Base-by-base conservation (phyloP, 805 yeast genomes). In the Candida broadrunensis region DNA sequence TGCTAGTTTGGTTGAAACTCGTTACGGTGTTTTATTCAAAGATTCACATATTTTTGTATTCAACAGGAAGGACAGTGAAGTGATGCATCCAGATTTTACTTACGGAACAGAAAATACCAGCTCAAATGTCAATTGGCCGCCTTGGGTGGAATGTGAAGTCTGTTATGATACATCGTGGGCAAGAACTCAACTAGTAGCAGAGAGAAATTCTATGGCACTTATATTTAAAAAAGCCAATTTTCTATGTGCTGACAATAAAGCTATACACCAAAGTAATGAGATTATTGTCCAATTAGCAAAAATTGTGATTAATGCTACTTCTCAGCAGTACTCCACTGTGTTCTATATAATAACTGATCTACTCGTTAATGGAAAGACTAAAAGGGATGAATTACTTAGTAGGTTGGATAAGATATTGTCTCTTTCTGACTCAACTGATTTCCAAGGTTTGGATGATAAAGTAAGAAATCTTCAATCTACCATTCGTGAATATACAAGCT, bases 91-190 rank as follows among this genome's bases (percentile, higher is more conserved):
- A 3, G 70, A 70, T 37, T 51, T 72, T 8, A 67, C 72, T 24
- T 72, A 75, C 49, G 73, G 76, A 33, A 58, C 63, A 13, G 65
- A 63, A 7, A 67, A 73, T 2, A 84, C 83, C 52, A 88, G 90
- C 2, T 73, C 82, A 8, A 52, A 61, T 13, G 62, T 35, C 31
- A 37, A 65, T 15, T 89, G 97, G 97, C 96, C 97, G 2, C 95
- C 96, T 0, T 90, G 96, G 88, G 61, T 89, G 26, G 88, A 88
- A 4, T 57, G 75, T 37, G 95, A 88, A 48, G 66, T 80, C 14
- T 78, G 84, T 46, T 75, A 78, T 46, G 80, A 81, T 37, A 69
- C 77, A 15, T 40, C 49, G 9, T 56, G 60, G 56, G 29, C 50
- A 25, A 47, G 47, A 29, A 49, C 60, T 21, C 56, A 69, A 41